phyloP scores from a whole-genome alignment of 768 basidiomycete species.

The Nidularia pulvinata region DNA sequence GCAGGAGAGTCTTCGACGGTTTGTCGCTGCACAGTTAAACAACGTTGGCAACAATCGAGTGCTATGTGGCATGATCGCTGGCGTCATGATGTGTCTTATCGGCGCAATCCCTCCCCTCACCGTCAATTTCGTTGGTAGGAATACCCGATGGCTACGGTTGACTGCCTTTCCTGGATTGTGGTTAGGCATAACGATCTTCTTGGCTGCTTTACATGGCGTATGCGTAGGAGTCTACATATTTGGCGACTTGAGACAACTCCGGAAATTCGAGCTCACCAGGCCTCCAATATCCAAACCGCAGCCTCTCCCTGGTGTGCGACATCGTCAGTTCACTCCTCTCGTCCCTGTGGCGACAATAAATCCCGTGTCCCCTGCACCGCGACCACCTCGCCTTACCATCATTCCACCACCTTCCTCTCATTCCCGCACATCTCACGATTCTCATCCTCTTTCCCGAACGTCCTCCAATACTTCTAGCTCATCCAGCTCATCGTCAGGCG shows the following conservation, averaged over 20 bases:
- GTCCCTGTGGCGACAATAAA: conserved; percentile 8
- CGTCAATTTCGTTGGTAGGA: conserved; percentile 41
- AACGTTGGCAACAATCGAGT: conserved; percentile 74
- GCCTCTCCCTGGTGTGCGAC: conserved; percentile 24
- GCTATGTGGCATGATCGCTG: conserved; percentile 68
- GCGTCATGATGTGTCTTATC: conserved; percentile 44
- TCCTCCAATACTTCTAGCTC: conserved; percentile 20
- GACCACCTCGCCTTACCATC: conserved; percentile 12
- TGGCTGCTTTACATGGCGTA: conserved; percentile 70
- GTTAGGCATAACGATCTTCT: conserved; percentile 62
- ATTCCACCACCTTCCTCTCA: conserved; percentile 21
- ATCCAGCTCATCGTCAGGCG: conserved; percentile 13
- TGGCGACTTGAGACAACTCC: conserved; percentile 77
- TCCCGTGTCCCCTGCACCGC: conserved; percentile 3
- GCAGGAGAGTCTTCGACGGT: conserved; percentile 61
- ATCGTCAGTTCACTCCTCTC: conserved; percentile 12
- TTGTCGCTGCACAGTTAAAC: conserved; percentile 68
- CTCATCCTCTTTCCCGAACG: conserved; percentile 13
- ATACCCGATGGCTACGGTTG: conserved; percentile 58
- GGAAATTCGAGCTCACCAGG: conserved; percentile 75
- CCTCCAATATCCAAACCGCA: conserved; percentile 59
- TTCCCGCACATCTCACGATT: conserved; percentile 5
- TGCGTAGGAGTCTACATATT: conserved; percentile 81
- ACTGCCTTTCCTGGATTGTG: conserved; percentile 67
- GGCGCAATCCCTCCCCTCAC: conserved; percentile 48